Evolutionary conservation across 148 eudicot genomes (phyloP), one percentile per base, ranked within the genome.

Genomic region (Bassia scoparia): DNA sequence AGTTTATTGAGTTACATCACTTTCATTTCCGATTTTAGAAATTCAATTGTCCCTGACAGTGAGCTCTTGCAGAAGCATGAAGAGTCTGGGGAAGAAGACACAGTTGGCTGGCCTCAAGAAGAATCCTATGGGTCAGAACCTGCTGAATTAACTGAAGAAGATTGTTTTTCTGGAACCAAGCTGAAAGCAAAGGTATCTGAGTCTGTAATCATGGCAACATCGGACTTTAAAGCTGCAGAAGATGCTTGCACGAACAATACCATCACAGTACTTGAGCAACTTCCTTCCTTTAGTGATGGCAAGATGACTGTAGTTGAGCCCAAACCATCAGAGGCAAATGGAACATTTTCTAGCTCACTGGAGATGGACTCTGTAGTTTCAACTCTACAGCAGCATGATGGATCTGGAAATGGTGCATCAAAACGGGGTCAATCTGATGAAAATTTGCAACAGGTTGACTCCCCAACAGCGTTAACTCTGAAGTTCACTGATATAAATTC

Each of bases 401-500:
- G 38, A 79, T 69, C 73, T 15, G 79, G 64, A 56, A 69, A 66
- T 77, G 60, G 21, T 69, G 76, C 74, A 61, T 62, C 76, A 65
- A 85, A 71, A 18, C 20, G 64, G 7, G 78, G 68, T 59, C 55
- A 24, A 31, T 38, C 60, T 49, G 77, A 82, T 70, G 78, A 71
- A 48, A 78, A 71, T 49, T 53, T 35, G n/a, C 74, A 80, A 55
- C 80, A 66, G 65, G 84, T 85, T 17, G 65, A 74, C 75, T 73
- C 80, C 35, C 88, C 91, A 37, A 87, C 93, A 24, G 83, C 88
- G 35, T 64, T 91, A 35, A 87, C 83, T 50, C 77, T 89, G 61
- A 91, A 86, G 79, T 91, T 91, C 52, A 59, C 80, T 6, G 83
- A 86, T 78, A 48, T 83, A 64, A 93, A 89, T 30, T 83, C 93